Percentiles rank a stretch among this genome's conserved stretches.
Evolutionary conservation across 495 filamentous ascomycete species (phyloP).

Genomic region (Aspergillus ostianus): DNA sequence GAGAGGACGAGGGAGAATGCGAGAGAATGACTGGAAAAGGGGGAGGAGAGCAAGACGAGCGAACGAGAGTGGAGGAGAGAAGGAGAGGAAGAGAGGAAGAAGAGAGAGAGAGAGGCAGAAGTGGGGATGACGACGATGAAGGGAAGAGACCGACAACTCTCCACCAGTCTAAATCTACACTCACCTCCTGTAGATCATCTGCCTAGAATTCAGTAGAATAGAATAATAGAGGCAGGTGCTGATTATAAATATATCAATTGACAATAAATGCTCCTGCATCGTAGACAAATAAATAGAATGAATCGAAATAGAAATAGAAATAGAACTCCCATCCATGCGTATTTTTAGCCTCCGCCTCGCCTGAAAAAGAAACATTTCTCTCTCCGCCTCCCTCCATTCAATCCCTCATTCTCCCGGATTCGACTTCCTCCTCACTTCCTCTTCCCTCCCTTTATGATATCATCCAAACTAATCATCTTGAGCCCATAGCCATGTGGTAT

Average conservation of each 20-base stretch:
- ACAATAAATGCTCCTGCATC: no score
- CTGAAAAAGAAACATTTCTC: background rate
- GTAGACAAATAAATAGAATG: no score
- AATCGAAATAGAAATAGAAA: background rate
- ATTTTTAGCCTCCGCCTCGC: slow-evolving; percentile 12
- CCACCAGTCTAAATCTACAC: background rate
- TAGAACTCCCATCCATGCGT: background rate
- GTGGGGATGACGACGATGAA: background rate
- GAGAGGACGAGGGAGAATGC: slow-evolving; percentile 5
- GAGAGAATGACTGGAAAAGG: slow-evolving; percentile 3
- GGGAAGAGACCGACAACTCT: background rate
- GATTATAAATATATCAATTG: no score
- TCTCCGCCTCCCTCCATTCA: background rate
- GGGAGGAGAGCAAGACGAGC: slow-evolving; percentile 2
- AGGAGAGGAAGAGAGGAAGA: background rate
- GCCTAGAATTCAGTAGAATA: no score
- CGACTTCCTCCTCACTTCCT: background rate
- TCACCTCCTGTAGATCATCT: background rate
- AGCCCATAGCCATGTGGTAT: slow-evolving; percentile 12
- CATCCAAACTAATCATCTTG: slow-evolving; percentile 42
- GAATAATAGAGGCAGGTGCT: no score
- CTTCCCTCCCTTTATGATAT: background rate
- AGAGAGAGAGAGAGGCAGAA: background rate
- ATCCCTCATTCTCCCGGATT: no score
- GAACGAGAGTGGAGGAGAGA: slow-evolving; percentile 8